A percentile compares a stretch with the other conserved stretches of the same genome.
Evolutionary conservation across 805 yeast species (phyloP).

Genomic region (Kodamaea laetipori): DNA sequence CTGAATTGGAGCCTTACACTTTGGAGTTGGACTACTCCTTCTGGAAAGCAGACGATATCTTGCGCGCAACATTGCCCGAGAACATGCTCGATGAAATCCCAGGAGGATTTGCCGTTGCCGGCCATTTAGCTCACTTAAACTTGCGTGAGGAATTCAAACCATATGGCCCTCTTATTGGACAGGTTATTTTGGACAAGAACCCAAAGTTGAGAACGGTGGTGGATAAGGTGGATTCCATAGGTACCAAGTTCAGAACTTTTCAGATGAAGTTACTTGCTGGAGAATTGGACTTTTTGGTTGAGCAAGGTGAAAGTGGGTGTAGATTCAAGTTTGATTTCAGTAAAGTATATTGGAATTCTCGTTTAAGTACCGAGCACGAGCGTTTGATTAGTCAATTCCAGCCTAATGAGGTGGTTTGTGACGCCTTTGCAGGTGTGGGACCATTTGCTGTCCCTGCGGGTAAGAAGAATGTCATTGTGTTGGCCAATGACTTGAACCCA

Average conservation of each 20-base stretch:
- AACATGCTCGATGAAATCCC: conserved; percentile 73
- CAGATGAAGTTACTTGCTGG: conserved; percentile 95
- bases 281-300: conserved; percentile 68
- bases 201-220: conserved; percentile 84
- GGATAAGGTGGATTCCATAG: conserved; percentile 85
- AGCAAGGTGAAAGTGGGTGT: conserved; percentile 88
- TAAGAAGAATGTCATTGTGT: conserved; percentile 71
- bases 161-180: conserved; percentile 79
- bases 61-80: conserved; percentile 75
- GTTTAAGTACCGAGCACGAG: conserved; percentile 91
- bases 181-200: conserved; percentile 86
- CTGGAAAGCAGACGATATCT: conserved; percentile 90
- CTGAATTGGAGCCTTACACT: conserved; percentile 52
- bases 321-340: conserved; percentile 83
- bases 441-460: conserved; percentile 98
- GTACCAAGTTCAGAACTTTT: conserved; percentile 86
- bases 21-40: conserved; percentile 66
- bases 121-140: conserved; percentile 94
- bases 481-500: conserved; percentile 94
- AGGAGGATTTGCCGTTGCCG: conserved; percentile 88
- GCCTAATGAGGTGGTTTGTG: conserved; percentile 78
- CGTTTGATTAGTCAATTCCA: conserved; percentile 65
- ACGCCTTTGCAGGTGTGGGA: conserved; percentile 98
- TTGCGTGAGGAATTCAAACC: conserved; percentile 82
- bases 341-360: conserved; percentile 96